These are phyloP conservation scores for Colletotrichum tamarilloi DNA, from an alignment of 2,329 filamentous ascomycete species.

Conservation along the genomic window DNA sequence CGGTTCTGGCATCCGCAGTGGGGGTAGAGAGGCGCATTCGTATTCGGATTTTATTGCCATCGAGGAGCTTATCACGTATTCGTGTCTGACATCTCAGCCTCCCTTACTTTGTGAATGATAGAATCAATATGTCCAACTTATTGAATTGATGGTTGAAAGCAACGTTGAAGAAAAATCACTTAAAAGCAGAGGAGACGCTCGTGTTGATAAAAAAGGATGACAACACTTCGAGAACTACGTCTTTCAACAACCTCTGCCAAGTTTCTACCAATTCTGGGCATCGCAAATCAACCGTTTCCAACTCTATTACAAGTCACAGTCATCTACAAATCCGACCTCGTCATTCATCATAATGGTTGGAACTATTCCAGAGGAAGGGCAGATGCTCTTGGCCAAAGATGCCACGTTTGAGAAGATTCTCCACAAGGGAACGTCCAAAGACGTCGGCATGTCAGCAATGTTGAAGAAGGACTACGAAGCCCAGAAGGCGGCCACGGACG, in stretches of 20 bases:
- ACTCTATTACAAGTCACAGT: background rate
- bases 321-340: background rate
- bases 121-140: background rate
- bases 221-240: background rate
- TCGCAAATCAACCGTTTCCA: background rate
- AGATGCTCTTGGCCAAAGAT: constrained; percentile 56
- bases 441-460: constrained; percentile 81
- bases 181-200: background rate
- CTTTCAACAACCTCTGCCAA: background rate
- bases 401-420: constrained; percentile 82
- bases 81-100: background rate
- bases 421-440: constrained; percentile 72
- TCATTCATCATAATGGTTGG: background rate
- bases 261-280: background rate
- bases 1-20: background rate
- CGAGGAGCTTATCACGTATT: constrained; percentile 20
- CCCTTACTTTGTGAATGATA: background rate
- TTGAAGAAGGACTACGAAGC: constrained; percentile 81
- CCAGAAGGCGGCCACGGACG: constrained; percentile 84
- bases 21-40: constrained; percentile 12
- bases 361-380: background rate
- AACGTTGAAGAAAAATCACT: background rate
- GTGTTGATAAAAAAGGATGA: background rate
- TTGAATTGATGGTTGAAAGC: background rate
- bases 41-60: constrained; percentile 11